Base-by-base conservation (phyloP, 2,329 filamentous ascomycete species). In the Furcasterigmium furcatum region DNA sequence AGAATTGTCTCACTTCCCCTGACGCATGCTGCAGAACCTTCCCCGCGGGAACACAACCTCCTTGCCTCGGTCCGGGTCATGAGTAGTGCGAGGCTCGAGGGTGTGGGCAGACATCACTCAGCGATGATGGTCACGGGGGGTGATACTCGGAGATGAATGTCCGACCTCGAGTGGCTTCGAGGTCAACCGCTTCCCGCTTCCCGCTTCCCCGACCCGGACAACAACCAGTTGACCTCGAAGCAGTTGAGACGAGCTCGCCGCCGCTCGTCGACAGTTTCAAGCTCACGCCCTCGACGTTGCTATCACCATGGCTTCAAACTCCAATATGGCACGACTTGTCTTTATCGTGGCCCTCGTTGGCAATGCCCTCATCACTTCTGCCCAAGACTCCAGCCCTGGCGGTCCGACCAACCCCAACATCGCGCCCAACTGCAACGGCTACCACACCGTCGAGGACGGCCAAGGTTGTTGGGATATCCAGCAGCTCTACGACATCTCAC, bases 401-500 rank as follows among this genome's bases (percentile, higher is more conserved):
- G 48, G 42, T 12, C 42, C 45, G 30, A 44, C 40, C 2, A 27
- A 46, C 20, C 32, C 42, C 8, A 27, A 27, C 19, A 27, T 20
- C 5, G 19, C 46, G 6, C 7, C 25, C 4, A 51, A 55, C 41
- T 55, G 52, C 51, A 52, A 52, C 46, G 38, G 30, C 9, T 56
- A 41, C 43, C 47, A 53, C 29, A 47, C 43, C 14, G 44, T 58
- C 39, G 40, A 34, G n/a, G 24, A 34, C 13, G 53, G 50, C 40
- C 54, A 57, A n/a, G 35, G 32, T 18, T 58, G 56, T 48, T 22
- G 36, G n/a, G 45, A 47, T 9, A 46, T 56, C 13, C 22, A 25
- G 18, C 16, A 41, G 16, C 46, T 50, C 39, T 56, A 50, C 27
- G 43, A 38, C 24, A 59, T 60, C 51, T 60, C 53, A 4, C 34